Evolutionary conservation across 495 filamentous ascomycete species (phyloP), one percentile per base, ranked within the genome.

Genomic region (Trichoderma virens): DNA sequence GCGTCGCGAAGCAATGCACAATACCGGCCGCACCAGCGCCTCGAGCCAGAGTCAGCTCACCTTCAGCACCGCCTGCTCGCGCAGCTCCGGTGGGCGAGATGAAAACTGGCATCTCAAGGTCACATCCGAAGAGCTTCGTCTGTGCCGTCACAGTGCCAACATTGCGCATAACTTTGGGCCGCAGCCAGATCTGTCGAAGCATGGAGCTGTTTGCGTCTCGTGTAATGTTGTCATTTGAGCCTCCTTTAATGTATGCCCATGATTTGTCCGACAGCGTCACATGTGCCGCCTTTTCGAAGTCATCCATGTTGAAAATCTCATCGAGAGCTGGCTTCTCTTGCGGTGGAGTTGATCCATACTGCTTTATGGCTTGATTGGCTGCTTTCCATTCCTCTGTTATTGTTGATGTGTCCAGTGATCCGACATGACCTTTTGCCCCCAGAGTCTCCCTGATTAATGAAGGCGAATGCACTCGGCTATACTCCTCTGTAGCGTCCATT

Each of bases 201-300:
- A 91, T 90, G 11, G 84, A 82, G 70, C 92, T 88, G 77, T 96
- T 96, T 75, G 90, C 89, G 27, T 88, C 83, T 86, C 94, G 84
- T 6, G 92, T 94, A 84, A 90, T 66, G 35, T 61, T 65, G 28
- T 72, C 90, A 73, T 96, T 91, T 0, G 91, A 89, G 64, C 88
- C 90, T 69, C 86, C 89, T 6, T 87, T 89, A 71, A 92, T 90
- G 74, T 86, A 89, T 6, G 82, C 82, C 39, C 81, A 72, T 23
- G 67, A 69, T 38, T 79, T 79, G 5, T 54, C 64, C 47, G 67
- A 63, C 2, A 81, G 79, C 0, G 88, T 88, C 62, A 88, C 71
- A 0, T 85, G 70, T 70, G 89, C 88, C 9, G 85, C 83, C 3
- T 73, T 47, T 66, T 89, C 83, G 69, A 92, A 90, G 68, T 92